phyloP scores from a whole-genome alignment of 1,284 basidiomycete species.

The Leccinum solheimii region DNA sequence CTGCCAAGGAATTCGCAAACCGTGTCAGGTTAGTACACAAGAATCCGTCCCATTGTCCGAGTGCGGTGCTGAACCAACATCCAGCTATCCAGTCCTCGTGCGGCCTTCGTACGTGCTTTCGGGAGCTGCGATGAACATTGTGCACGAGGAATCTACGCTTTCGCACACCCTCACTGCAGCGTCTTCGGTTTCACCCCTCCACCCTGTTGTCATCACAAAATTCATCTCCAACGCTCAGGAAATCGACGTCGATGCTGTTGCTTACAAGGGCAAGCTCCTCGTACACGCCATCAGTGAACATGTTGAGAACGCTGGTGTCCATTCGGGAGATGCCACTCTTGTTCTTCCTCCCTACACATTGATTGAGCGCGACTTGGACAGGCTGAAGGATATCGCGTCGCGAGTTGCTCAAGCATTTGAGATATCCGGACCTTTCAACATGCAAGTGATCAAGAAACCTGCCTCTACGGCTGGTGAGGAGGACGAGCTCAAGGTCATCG shows the following conservation, averaged over 20 bases:
- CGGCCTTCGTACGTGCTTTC: conserved; percentile 98
- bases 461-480: conserved; percentile 53
- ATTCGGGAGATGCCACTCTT: conserved; percentile 98
- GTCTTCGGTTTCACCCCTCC: conserved; percentile 92
- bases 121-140: conserved; percentile 99
- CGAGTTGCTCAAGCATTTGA: conserved; percentile 95
- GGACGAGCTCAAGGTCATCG: conserved; percentile 92
- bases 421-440: conserved; percentile 98
- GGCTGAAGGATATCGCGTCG: conserved; percentile 90
- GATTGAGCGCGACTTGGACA: conserved; percentile 72
- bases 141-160: conserved; percentile 87
- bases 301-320: conserved; percentile 98
- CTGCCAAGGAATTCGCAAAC: conserved; percentile 90
- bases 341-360: conserved; percentile 97
- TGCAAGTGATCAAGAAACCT: conserved; percentile 97
- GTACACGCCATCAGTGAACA: conserved; percentile 98
- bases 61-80: conserved; percentile 17
- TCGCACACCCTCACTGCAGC: conserved; percentile 94
- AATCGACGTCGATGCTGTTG: conserved; percentile 98
- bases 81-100: conserved; percentile 91
- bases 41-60: conserved; percentile 1
- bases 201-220: conserved; percentile 98
- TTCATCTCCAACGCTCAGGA: conserved; percentile 99
- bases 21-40: conserved; percentile 63
- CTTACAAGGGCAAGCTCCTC: conserved; percentile 91